Evolutionary conservation across 192 early-diverging fungal genomes (phyloP), one percentile per base, ranked within the genome.

Genomic region (Funneliformis mosseae): DNA sequence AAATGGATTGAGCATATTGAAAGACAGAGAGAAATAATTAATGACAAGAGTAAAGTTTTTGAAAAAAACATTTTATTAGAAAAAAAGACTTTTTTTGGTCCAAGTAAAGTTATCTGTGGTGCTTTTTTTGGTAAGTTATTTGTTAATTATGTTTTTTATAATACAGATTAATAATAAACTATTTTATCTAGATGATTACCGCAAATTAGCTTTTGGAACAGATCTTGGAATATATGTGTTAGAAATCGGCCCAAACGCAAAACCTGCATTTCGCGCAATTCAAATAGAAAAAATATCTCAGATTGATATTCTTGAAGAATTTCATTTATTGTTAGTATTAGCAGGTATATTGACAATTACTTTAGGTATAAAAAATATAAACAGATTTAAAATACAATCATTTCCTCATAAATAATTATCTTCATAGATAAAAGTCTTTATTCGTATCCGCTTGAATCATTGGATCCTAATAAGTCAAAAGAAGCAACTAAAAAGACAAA

Each of bases 1-100:
- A 89, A 95, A 68, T 99, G 97, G 97, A 87, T 93, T 59, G 92
- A 96, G 61, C 90, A 89, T 66, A 95, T 99, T 73, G 88, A 91
- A 74, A 87, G 88, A 42, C 89, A 94, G 72, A 90, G 88, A 46
- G 72, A 83, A 14, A 64, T 83, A 18, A 46, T 90, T 27, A 83
- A 77, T 43, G 85, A 85, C 6, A 81, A 86, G 61, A 70, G 85
- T 73, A 68, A 83, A 74, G 79, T 86, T 50, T 87, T 94, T 87
- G 91, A 92, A 71, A 72, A 71, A 12, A 84, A 90, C 8, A 68
- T 88, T 27, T 83, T 87, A 18, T 78, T 95, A 18, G 84, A 83
- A 23, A 86, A 90, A 23, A 85, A 81, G n/a, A 81, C 83, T 41
- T 92, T 94, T 71, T 77, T 82, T 69, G 67, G 84, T 16, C 83